phyloP scores from a whole-genome alignment of 257 asterid species.

The Primulina tabacum region DNA sequence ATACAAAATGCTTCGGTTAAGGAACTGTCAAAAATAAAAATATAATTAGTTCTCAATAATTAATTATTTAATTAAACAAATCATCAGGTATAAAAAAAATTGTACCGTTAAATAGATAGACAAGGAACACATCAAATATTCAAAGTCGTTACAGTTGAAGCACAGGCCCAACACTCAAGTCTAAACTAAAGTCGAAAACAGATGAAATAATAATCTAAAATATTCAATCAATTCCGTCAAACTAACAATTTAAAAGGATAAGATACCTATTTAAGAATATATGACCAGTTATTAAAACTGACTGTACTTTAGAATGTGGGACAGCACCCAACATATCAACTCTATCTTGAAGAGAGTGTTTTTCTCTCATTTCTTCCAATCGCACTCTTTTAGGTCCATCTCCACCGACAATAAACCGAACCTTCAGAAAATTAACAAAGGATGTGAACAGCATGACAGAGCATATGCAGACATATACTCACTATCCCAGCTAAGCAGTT shows the following conservation, averaged over 20 bases:
- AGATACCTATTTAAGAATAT: slow-evolving; percentile 83
- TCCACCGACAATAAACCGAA: slow-evolving; percentile 91
- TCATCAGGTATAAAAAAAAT: slow-evolving; percentile 25
- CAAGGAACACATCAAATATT: no score
- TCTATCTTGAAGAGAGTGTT: slow-evolving; percentile 93
- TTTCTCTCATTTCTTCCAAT: slow-evolving; percentile 97
- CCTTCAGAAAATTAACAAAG: slow-evolving; percentile 42
- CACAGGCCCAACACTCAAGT: no score
- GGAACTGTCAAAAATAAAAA: slow-evolving; percentile 55
- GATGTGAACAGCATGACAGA: slow-evolving; percentile 9
- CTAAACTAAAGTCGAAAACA: background rate
- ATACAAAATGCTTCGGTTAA: slow-evolving; percentile 97
- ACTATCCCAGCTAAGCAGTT: background rate
- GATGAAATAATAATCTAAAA: background rate
- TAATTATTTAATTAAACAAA: background rate
- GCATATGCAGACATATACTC: slow-evolving; percentile 4
- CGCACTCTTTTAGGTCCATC: slow-evolving; percentile 99
- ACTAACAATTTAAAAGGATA: slow-evolving; percentile 10
- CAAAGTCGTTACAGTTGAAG: no score
- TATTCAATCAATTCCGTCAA: background rate
- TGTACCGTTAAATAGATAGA: background rate
- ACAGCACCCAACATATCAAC: slow-evolving; percentile 98
- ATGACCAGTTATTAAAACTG: slow-evolving; percentile 81
- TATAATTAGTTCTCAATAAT: background rate
- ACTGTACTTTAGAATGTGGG: slow-evolving; percentile 93